Evolutionary conservation across 371 early-diverging fungal genomes (phyloP), one percentile per base, ranked within the genome.

Genomic region (Rhizopus sp.): DNA sequence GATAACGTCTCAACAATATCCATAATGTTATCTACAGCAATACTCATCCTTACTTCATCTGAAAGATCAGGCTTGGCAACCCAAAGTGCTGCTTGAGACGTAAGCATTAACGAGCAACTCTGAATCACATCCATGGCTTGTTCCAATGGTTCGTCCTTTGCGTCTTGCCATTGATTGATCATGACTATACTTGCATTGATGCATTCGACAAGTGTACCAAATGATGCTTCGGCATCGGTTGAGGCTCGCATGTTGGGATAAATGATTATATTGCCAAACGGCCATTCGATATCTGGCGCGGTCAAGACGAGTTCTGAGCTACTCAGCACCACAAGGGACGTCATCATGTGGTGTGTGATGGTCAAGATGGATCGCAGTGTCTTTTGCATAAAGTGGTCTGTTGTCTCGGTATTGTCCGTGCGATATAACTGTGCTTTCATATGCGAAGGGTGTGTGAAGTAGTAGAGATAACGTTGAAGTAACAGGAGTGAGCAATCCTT

Each of bases 401-500:
- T 16, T 41, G 16, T 17, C 50, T 78, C 79, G 13, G 44, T 47
- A 17, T 69, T 58, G 50, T 72, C 65, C 3, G 72, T 59, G 0
- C 76, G 79, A 40, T 68, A 73, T 7, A 78, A 59, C 51, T 70
- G 76, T 4, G 73, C 72, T 55, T 73, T 76, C 60, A 78, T 63
- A 41, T 75, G 74, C 6, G 68, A 53, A 9, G 79, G 79, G 55
- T 75, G 75, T 0, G 70, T 73, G 33, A 70, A 72, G 57, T 63
- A 72, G 46, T 75, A 75, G n/a, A 62, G 67, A 41, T 72, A 75
- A 6, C 74, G 72, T 30, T 72, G 72, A 9, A 78, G 53, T 30
- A 75, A 40, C 9, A 58, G 23, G 2, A 75, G 53, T 1, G 70
- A 68, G 31, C 66, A 71, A 16, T 75, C 66, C 41, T 73, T 71